Evolutionary conservation across 2,329 filamentous ascomycete species (phyloP).

Genomic region (Neonectria punicea): DNA sequence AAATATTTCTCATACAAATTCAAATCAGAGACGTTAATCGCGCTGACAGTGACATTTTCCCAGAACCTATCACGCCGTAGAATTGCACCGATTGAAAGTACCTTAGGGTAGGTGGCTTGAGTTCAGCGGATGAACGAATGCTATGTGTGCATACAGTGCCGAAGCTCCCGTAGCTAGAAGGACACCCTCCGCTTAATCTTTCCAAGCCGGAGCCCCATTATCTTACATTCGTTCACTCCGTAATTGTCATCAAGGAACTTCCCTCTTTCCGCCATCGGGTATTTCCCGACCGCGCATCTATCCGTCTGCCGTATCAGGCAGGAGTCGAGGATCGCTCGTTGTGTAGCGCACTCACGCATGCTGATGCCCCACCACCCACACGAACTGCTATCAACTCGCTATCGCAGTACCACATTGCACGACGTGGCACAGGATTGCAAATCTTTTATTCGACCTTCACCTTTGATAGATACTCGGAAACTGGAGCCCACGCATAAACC

Average conservation of each 20-base stretch:
- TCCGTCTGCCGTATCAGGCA: not conserved
- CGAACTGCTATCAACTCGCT: not conserved
- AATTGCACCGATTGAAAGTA: not conserved
- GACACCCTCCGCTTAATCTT: not conserved
- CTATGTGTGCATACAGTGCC: not conserved
- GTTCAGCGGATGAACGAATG: not conserved
- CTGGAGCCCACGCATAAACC: not conserved
- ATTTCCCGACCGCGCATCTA: not conserved
- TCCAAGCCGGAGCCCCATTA: no score
- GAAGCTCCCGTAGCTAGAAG: slow-evolving; percentile 4
- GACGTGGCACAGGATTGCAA: not conserved
- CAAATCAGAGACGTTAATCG: not conserved
- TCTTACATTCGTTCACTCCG: not conserved
- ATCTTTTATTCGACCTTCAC: not conserved
- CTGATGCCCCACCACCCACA: not conserved
- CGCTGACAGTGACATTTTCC: not conserved
- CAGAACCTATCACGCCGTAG: no score
- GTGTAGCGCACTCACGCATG: not conserved
- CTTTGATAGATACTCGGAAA: not conserved
- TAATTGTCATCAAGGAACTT: no score
- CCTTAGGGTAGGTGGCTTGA: not conserved
- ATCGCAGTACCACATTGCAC: not conserved
- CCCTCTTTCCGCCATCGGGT: not conserved
- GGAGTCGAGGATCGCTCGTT: not conserved
- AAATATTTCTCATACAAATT: not conserved